Evolutionary conservation across 805 yeast genomes (phyloP).

Genomic region (Ogataea trehaloabstinens): DNA sequence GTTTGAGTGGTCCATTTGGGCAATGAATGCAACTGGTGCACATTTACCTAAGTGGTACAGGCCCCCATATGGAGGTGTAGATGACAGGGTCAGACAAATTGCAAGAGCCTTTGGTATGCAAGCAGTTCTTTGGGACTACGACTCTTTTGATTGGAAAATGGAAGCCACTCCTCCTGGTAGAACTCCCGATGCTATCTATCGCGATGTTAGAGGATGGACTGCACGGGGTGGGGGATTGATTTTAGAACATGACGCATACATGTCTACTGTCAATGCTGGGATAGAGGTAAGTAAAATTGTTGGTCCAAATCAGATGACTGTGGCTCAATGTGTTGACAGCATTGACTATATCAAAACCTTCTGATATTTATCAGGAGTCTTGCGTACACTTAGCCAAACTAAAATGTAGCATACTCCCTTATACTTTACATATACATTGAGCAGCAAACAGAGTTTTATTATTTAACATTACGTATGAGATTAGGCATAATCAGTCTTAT

Average conservation of each 20-base stretch:
- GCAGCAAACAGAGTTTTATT: too few species aligned
- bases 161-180: conserved; percentile 42
- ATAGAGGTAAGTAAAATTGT: conserved; percentile 54
- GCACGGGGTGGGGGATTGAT: conserved; percentile 56
- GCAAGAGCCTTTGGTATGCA: conserved; percentile 83
- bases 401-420: too few species aligned
- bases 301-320: conserved; percentile 65
- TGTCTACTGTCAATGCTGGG: conserved; percentile 67
- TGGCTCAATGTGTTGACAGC: conserved; percentile 75
- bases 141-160: conserved; percentile 88
- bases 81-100: conserved; percentile 78
- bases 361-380: too few species aligned
- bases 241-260: conserved; percentile 80
- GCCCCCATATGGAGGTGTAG: conserved; percentile 96
- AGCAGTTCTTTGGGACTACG: conserved; percentile 87
- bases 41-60: conserved; percentile 91
- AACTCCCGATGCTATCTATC: conserved; percentile 50
- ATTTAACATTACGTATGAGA: too few species aligned
- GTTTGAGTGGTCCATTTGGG: conserved; percentile 95
- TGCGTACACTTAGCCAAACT: not conserved
- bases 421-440: not conserved
- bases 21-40: conserved; percentile 90
- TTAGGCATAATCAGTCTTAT: too few species aligned
- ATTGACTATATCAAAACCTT: conserved; percentile 50
- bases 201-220: conserved; percentile 57